These are phyloP conservation scores for Cicer yamashitae DNA, from an alignment of 306 rosid genomes.

Conservation along the genomic window DNA sequence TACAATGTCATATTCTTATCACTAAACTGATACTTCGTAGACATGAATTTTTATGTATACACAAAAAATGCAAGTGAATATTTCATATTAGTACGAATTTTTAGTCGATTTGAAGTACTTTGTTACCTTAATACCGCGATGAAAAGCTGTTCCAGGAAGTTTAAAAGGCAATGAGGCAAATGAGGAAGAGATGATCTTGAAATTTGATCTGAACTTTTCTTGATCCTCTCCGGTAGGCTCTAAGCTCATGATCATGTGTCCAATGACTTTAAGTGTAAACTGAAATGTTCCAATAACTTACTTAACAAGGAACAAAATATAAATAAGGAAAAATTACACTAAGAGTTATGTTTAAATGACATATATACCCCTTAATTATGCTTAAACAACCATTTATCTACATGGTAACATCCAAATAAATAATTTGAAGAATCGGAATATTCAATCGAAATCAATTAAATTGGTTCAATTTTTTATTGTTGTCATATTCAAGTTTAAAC, in stretches of 20 bases:
- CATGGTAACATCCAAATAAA: too few species aligned
- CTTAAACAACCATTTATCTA: too few species aligned
- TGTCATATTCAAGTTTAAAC: too few species aligned
- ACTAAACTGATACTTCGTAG: too few species aligned
- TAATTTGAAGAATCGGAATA: too few species aligned
- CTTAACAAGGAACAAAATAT: not conserved
- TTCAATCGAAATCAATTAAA: too few species aligned
- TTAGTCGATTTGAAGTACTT: not conserved
- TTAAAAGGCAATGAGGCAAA: conserved; percentile 86
- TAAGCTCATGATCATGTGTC: conserved; percentile 92
- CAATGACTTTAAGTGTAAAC: conserved; percentile 91
- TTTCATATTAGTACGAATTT: not conserved
- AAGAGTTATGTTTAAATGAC: too few species aligned
- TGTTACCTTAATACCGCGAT: conserved; percentile 77
- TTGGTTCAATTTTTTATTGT: too few species aligned
- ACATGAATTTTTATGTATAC: too few species aligned
- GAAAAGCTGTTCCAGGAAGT: conserved; percentile 81
- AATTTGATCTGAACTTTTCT: conserved; percentile 78
- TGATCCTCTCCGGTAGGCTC: conserved; percentile 83
- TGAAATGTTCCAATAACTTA: conserved; percentile 43
- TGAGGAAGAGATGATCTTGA: conserved; percentile 81
- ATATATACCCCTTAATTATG: too few species aligned
- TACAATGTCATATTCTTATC: too few species aligned
- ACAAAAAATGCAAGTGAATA: not conserved
- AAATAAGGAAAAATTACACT: too few species aligned